These are phyloP conservation scores for Trypethelium eluteriae DNA, from an alignment of 495 filamentous ascomycete genomes.

Conservation along the genomic window DNA sequence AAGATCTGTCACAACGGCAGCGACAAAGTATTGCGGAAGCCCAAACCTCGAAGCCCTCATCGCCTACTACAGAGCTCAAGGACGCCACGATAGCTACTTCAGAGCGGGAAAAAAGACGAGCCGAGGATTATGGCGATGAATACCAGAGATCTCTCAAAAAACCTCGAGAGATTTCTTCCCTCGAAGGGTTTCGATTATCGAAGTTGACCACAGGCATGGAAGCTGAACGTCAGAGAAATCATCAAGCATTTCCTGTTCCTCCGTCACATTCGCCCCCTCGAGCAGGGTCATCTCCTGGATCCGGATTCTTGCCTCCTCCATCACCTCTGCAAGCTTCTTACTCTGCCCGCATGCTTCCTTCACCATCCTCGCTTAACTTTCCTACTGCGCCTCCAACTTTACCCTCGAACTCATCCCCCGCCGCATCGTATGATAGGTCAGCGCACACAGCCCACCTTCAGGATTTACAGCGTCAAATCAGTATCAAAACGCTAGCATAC, in stretches of 20 bases:
- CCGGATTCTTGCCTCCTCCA: conserved; percentile 7
- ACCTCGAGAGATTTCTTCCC: background rate
- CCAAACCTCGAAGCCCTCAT: background rate
- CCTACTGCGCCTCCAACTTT: conserved; percentile 17
- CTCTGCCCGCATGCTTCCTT: background rate
- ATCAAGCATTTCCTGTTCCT: background rate
- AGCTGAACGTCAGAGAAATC: background rate
- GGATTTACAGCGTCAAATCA: conserved; percentile 45
- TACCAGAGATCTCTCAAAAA: background rate
- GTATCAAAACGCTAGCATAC: conserved; percentile 41
- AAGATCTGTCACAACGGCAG: background rate
- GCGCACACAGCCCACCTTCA: conserved; percentile 39
- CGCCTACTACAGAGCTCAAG: background rate
- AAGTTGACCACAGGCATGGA: background rate
- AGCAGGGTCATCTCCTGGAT: conserved; percentile 1
- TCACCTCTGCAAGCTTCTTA: background rate
- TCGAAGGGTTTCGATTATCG: background rate
- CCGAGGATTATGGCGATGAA: conserved; percentile 4
- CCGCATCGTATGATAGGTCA: conserved; percentile 24
- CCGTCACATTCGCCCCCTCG: conserved; percentile 8
- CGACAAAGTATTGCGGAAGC: background rate
- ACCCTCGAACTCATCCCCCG: conserved; percentile 27
- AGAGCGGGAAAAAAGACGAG: background rate
- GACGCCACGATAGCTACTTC: background rate
- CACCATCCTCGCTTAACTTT: conserved; percentile 1